Percentiles rank a stretch among this genome's conserved stretches.
Conservation (phyloP, 2,329 filamentous ascomycete genomes). For the Eutypa lata region DNA sequence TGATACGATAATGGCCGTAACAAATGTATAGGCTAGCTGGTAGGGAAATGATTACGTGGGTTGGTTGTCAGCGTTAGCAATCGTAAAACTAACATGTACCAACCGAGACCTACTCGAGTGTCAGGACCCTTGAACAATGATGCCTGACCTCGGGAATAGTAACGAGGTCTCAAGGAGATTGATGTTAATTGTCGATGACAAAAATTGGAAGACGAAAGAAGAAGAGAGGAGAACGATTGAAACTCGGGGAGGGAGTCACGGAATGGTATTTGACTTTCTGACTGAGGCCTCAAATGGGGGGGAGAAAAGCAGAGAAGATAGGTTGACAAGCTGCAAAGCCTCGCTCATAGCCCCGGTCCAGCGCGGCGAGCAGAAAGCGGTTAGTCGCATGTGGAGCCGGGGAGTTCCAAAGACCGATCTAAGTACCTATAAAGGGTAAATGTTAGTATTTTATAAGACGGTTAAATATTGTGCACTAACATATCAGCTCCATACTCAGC, state of each 20-base stretch:
- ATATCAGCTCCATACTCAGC: background rate
- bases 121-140: conserved; percentile 8
- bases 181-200: conserved; percentile 4
- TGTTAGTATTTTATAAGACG: background rate
- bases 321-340: conserved; percentile 25
- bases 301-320: too few species aligned
- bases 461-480: background rate
- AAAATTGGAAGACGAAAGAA: conserved; percentile 10
- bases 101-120: background rate
- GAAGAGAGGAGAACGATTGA: conserved; percentile 9
- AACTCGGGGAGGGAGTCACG: conserved; percentile 29
- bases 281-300: conserved; percentile 13
- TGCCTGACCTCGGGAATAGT: conserved; percentile 11
- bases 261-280: conserved; percentile 30
- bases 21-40: background rate
- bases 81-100: background rate
- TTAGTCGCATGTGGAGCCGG: background rate
- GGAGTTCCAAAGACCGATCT: background rate
- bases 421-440: background rate
- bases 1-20: background rate
- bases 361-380: background rate
- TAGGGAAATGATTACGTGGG: background rate
- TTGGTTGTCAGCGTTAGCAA: background rate
- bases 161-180: conserved; percentile 14
- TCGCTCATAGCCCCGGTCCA: conserved; percentile 9